Base-by-base conservation (phyloP, 2,329 filamentous ascomycete species). In the Ambrosiella xylebori region DNA sequence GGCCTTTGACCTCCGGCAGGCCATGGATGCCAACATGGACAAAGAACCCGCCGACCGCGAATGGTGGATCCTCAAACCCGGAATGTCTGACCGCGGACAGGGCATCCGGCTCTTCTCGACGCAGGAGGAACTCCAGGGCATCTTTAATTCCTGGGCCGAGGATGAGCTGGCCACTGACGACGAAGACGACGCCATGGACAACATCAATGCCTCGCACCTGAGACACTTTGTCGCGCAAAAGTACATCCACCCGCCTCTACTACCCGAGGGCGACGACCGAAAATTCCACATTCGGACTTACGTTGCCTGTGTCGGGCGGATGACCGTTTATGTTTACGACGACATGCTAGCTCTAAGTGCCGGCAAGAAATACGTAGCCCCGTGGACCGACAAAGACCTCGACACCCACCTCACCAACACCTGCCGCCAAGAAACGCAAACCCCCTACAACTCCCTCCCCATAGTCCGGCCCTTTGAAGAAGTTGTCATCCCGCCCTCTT, bases 11-110 rank as follows among this genome's bases (percentile, higher is more conserved):
- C 71, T 98, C 56, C 77, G 84, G 17, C 87, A 88, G 59, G 90
- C 86, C 64, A 77, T 94, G 69, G 78, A 79, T 38, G 75, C 75
- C 51, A 95, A 95, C 64, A 70, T 69, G 12, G 62, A 62, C 11
- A 61, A 59, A 2, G 63, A 65, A 1, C 63, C 59, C 0, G 61
- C 70, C 37, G 71, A 77, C 47, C 76, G 78, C 60, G 82, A 94
- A 67, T 98, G 91, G 91, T 98, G 93, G 93, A 97, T 98, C 63
- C 70, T 98, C 61, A 98, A 98, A 71, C 91, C 93, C 0, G 86
- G 91, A 7, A 97, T 98, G 93, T 95, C 88, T 68, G 93, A 98
- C 67, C 80, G 91, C 27, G 93, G 91, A 0, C 90, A 96, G 68
- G 93, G 93, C 0, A 96, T 98, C 59, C 74, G 88, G 44, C 73